Conservation (phyloP, 2,329 filamentous ascomycete species). For the Alternaria sp. region DNA sequence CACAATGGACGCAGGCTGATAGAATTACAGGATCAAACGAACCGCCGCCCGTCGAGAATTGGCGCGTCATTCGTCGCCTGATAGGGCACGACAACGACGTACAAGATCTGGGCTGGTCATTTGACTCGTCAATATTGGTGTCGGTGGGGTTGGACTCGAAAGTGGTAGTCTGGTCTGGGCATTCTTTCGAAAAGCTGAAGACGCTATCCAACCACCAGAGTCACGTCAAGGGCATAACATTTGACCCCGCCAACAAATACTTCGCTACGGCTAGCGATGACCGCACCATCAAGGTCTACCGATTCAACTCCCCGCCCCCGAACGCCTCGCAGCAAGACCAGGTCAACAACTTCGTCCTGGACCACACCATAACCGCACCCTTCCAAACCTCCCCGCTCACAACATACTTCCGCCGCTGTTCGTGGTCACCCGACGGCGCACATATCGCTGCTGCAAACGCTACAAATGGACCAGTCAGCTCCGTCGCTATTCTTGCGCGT, state of each 20-base stretch:
- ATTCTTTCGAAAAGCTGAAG: slow-evolving; percentile 98
- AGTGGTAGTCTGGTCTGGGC: slow-evolving; percentile 96
- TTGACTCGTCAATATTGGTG: slow-evolving; percentile 92
- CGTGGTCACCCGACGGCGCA: slow-evolving; percentile 96
- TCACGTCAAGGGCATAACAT: slow-evolving; percentile 98
- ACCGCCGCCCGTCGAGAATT: slow-evolving; percentile 92
- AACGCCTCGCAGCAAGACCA: slow-evolving; percentile 95
- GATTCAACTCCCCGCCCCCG: slow-evolving; percentile 84
- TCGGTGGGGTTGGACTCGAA: slow-evolving; percentile 98
- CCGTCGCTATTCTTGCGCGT: slow-evolving; percentile 93
- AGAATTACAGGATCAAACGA: slow-evolving; percentile 73
- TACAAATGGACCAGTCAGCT: slow-evolving; percentile 95
- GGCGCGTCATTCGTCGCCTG: slow-evolving; percentile 91
- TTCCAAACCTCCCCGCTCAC: slow-evolving; percentile 93
- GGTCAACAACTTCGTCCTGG: slow-evolving; percentile 93
- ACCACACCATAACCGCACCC: slow-evolving; percentile 86
- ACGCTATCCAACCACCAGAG: slow-evolving; percentile 91
- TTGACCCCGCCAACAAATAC: slow-evolving; percentile 98
- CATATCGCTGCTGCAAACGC: slow-evolving; percentile 97
- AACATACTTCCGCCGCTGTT: slow-evolving; percentile 94
- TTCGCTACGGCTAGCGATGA: slow-evolving; percentile 98
- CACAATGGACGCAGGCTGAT: slow-evolving; percentile 18
- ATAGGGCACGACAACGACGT: slow-evolving; percentile 99
- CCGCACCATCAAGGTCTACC: slow-evolving; percentile 93
- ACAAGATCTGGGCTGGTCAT: slow-evolving; percentile 96